These are phyloP conservation scores for Irpex lacteus DNA, from an alignment of 1,284 basidiomycete species.

Conservation along the genomic window DNA sequence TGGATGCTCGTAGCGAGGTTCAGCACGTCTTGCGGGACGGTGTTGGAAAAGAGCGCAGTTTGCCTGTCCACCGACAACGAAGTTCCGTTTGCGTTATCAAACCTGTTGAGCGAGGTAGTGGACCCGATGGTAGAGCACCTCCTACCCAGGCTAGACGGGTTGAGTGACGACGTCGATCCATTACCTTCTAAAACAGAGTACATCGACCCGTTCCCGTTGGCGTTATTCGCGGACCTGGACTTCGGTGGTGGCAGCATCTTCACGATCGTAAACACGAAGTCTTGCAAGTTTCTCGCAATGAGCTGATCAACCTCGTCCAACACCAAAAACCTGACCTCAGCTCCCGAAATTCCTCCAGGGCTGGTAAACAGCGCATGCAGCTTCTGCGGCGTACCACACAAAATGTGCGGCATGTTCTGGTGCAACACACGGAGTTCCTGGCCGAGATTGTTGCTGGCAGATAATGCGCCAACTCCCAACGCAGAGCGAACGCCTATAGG, in stretches of 20 bases:
- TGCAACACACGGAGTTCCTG: slow-evolving; percentile 82
- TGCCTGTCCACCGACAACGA: slow-evolving; percentile 67
- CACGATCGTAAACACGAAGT: slow-evolving; percentile 91
- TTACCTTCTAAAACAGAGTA: slow-evolving; percentile 52
- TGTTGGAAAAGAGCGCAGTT: slow-evolving; percentile 94
- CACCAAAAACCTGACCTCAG: slow-evolving; percentile 88
- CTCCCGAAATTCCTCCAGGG: slow-evolving; percentile 69
- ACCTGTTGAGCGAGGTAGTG: slow-evolving; percentile 36
- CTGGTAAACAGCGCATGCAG: slow-evolving; percentile 90
- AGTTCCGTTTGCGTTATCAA: slow-evolving; percentile 21
- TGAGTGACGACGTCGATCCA: slow-evolving; percentile 33
- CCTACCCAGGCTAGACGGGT: slow-evolving; percentile 50
- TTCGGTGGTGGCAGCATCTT: slow-evolving; percentile 87
- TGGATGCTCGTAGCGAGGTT: slow-evolving; percentile 88
- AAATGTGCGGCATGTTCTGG: slow-evolving; percentile 90
- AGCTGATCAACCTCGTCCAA: slow-evolving; percentile 98
- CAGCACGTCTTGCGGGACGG: slow-evolving; percentile 90
- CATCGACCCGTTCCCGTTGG: slow-evolving; percentile 33
- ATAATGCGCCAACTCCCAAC: slow-evolving; percentile 77
- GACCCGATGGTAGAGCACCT: slow-evolving; percentile 57
- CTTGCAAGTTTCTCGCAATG: slow-evolving; percentile 94
- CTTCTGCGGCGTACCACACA: slow-evolving; percentile 97
- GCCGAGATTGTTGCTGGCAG: slow-evolving; percentile 60
- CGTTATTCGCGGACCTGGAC: slow-evolving; percentile 52
- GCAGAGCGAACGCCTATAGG: slow-evolving; percentile 88